Evolutionary conservation across 2,329 filamentous ascomycete genomes (phyloP).

Genomic region (Teratosphaeriaceae sp.): DNA sequence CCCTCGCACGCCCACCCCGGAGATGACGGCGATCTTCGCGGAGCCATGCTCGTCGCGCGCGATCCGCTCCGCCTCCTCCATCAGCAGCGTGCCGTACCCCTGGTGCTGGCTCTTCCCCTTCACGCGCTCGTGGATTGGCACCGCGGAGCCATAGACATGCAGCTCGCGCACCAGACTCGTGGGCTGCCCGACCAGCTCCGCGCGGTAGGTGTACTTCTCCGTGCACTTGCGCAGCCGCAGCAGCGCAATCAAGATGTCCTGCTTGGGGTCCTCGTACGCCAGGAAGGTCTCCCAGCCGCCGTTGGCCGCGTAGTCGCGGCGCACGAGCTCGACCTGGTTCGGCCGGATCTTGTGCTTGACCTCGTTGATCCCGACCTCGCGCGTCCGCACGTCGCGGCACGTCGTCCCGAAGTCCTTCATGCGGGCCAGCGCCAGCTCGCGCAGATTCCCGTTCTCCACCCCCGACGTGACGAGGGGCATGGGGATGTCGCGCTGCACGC

Average conservation of each 20-base stretch:
- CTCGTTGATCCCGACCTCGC: conserved; percentile 97
- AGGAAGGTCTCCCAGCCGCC: conserved; percentile 98
- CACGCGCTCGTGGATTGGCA: conserved; percentile 93
- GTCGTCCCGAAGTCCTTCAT: conserved; percentile 99
- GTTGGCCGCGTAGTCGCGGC: conserved; percentile 90
- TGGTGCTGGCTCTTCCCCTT: conserved; percentile 98
- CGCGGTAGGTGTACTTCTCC: conserved; percentile 82
- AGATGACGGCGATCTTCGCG: conserved; percentile 92
- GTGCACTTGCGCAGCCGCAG: conserved; percentile 87
- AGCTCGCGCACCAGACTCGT: conserved; percentile 90
- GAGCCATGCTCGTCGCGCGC: conserved; percentile 91
- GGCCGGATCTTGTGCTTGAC: conserved; percentile 98
- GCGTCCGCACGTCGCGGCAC: conserved; percentile 90
- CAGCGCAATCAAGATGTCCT: conserved; percentile 92
- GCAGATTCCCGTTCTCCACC: conserved; percentile 93
- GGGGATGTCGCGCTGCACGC: conserved; percentile 97
- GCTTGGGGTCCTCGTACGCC: conserved; percentile 96
- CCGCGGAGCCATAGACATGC: conserved; percentile 93
- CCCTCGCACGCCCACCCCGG: conserved; percentile 90
- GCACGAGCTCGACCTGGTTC: conserved; percentile 90
- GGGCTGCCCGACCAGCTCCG: conserved; percentile 77
- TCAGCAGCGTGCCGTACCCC: conserved; percentile 88
- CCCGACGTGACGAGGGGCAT: conserved; percentile 99
- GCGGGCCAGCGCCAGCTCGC: conserved; percentile 85
- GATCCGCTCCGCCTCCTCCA: conserved; percentile 97